Evolutionary conservation across 2,329 filamentous ascomycete species (phyloP), one percentile per base, ranked within the genome.

Genomic region (Pestalotiopsis sp.): DNA sequence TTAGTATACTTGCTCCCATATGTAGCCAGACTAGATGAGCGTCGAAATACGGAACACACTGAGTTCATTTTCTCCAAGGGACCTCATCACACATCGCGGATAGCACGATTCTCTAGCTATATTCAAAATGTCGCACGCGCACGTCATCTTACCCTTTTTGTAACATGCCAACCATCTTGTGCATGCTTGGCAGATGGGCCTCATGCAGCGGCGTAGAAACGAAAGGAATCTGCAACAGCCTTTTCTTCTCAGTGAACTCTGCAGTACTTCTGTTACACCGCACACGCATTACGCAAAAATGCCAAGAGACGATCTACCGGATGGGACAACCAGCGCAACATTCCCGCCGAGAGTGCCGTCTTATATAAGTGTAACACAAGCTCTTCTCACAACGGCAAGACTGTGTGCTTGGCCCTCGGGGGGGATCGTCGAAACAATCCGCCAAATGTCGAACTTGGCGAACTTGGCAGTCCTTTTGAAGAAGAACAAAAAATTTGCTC

Each of bases 381-480:
- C 20, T 48, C 58, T 35, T 14, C 1, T 17, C 58, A 60, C 58
- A 26, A 22, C 14, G 14, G 58, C 58, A 60, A 22, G 20, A n/a
- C 9, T 52, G 17, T n/a, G 7, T 52, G 44, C 44, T 52, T 52
- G 44, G 44, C n/a, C 20, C 0, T 26, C 26, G 4, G 14, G 17
- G 17, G 17, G 44, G 44, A 52, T 52, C 44, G 44, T 58, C 56
- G 56, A 58, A 24, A 13, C 14, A 24, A 24, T 24, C 14, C 52
- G 10, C 26, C 14, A 14, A 35, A 35, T 39, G n/a, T 10, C 20
- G 4, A 20, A 13, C 26, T 35, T 35, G 26, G 58, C 58, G 14
- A 60, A 60, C 24, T 60, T 58, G 58, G 30, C 58, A 60, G 35
- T 60, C 58, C 26, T 60, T 39, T 60, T 52, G 44, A 52, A n/a